Conservation (phyloP, 106 monocot species). For the Phalaenopsis equestris region DNA sequence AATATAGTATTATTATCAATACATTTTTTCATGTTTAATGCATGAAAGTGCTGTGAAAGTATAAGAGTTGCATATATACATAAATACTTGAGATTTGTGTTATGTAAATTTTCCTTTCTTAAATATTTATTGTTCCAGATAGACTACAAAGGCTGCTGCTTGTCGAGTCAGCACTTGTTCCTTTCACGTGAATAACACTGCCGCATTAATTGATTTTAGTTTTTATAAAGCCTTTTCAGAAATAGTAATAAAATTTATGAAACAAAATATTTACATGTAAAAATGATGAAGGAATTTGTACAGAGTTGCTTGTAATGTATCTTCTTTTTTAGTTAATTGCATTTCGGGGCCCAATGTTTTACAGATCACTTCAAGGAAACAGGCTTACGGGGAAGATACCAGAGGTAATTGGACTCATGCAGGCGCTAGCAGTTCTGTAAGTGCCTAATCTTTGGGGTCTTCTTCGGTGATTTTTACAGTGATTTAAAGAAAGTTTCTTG, state of each 20-base stretch:
- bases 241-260: neutral
- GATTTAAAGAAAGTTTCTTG: neutral
- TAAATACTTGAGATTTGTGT: no score
- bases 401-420: conserved; percentile 98
- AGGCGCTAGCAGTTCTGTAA: conserved; percentile 95
- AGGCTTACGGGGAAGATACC: conserved; percentile 85
- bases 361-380: conserved; percentile 93
- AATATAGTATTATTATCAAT: no score
- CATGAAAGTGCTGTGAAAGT: no score
- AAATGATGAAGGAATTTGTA: no score
- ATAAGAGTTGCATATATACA: no score
- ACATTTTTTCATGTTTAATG: no score
- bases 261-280: neutral
- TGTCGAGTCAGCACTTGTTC: neutral
- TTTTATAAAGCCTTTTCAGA: neutral
- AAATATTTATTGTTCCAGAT: neutral
- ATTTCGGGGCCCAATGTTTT: neutral
- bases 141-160: neutral
- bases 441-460: conserved; percentile 7
- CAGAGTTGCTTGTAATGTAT: neutral
- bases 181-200: conserved; percentile 7
- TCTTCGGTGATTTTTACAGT: neutral
- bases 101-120: neutral
- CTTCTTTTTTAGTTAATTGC: neutral
- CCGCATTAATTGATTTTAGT: conserved; percentile 1